A percentile compares a stretch with the other conserved stretches of the same genome.
Conservation (phyloP, 306 rosid species). For the Psophocarpus tetragonolobus region DNA sequence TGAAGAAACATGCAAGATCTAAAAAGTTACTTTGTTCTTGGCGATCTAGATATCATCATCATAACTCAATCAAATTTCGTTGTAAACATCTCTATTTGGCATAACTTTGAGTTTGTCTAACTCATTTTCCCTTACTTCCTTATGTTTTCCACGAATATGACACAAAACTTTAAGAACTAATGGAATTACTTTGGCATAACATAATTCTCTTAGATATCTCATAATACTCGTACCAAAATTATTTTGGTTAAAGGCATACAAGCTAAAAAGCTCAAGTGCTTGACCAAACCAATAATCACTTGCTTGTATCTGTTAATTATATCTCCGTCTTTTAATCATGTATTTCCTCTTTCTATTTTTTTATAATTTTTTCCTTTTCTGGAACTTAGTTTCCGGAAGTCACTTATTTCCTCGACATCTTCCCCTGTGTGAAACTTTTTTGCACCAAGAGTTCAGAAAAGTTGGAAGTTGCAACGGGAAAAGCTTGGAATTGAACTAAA, state of each 20-base stretch:
- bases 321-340: too few species aligned
- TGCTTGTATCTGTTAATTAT: too few species aligned
- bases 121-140: background rate
- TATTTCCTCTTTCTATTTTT: too few species aligned
- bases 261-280: constrained; percentile 3
- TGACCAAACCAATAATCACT: too few species aligned
- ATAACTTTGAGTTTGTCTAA: background rate
- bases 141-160: background rate
- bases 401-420: too few species aligned
- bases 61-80: background rate
- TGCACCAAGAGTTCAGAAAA: too few species aligned
- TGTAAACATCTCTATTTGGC: background rate
- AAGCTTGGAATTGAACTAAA: too few species aligned
- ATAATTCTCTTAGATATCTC: background rate
- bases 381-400: too few species aligned
- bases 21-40: background rate
- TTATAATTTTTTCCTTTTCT: too few species aligned
- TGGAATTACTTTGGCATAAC: constrained; percentile 25
- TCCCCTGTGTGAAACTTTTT: too few species aligned
- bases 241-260: background rate
- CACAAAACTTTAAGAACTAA: constrained; percentile 21
- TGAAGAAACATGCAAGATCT: background rate
- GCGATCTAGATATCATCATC: constrained; percentile 21
- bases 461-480: too few species aligned
- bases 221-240: background rate